phyloP scores from a whole-genome alignment of 192 early-diverging fungal genomes.

The Gonapodya sp. region DNA sequence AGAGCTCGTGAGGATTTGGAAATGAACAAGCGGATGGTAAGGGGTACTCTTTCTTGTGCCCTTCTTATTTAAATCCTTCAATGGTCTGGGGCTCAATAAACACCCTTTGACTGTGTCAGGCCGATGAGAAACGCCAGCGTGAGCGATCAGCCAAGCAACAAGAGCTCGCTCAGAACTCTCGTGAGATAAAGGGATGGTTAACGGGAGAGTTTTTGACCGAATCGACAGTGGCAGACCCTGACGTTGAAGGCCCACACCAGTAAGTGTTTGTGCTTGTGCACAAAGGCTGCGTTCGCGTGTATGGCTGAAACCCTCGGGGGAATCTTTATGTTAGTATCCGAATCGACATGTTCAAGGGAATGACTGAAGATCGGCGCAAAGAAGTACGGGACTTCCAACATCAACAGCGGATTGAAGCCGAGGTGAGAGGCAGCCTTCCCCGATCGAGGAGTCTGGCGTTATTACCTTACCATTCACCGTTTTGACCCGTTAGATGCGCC shows the following conservation, averaged over 20 bases:
- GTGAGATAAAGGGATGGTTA: conserved; percentile 31
- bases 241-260: conserved; percentile 42
- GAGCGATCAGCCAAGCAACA: conserved; percentile 21
- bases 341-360: conserved; percentile 49
- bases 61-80: background rate
- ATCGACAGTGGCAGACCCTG: conserved; percentile 32
- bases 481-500: background rate
- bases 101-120: conserved; percentile 11
- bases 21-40: conserved; percentile 31
- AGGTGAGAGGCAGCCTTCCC: conserved; percentile 20
- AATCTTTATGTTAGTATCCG: conserved; percentile 29
- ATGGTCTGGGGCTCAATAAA: background rate
- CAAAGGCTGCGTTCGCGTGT: background rate
- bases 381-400: conserved; percentile 32
- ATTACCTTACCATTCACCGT: background rate
- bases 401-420: conserved; percentile 31
- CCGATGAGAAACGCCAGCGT: conserved; percentile 26
- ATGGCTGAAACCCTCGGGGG: background rate
- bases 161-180: conserved; percentile 28
- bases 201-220: conserved; percentile 44
- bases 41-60: background rate
- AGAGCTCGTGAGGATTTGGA: conserved; percentile 28
- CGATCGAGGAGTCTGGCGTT: background rate
- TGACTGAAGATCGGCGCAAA: conserved; percentile 32
- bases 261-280: conserved; percentile 5